Evolutionary conservation across 306 rosid species (phyloP).

Genomic region (Medicago ruthenica): DNA sequence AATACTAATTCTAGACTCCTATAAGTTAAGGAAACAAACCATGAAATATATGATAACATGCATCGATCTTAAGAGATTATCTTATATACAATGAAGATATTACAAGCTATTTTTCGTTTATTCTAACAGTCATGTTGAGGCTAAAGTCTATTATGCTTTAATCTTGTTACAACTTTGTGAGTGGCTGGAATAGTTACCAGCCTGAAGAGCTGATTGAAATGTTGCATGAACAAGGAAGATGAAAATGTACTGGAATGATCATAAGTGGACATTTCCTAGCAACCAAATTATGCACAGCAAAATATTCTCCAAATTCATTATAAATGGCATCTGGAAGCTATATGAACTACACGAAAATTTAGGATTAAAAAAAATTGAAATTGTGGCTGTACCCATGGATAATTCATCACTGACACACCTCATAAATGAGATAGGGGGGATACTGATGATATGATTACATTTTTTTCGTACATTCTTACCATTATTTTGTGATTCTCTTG

Average conservation of each 20-base stretch:
- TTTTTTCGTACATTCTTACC: neutral
- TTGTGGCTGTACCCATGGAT: neutral
- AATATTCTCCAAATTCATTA: neutral
- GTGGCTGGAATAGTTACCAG: neutral
- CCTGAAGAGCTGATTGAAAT: neutral
- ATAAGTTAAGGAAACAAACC: neutral
- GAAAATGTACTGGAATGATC: neutral
- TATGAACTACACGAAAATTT: neutral
- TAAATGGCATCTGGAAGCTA: neutral
- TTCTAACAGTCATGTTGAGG: neutral
- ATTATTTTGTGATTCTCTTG: slow-evolving; percentile 6
- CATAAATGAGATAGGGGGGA: neutral
- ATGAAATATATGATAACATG: neutral
- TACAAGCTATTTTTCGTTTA: neutral
- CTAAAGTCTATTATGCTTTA: neutral
- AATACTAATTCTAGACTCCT: neutral
- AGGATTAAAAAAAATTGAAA: neutral
- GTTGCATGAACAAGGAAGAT: slow-evolving; percentile 2
- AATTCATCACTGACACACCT: neutral
- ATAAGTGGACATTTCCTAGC: neutral
- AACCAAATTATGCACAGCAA: neutral
- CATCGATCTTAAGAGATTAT: neutral
- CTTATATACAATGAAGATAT: neutral
- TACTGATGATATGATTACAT: neutral
- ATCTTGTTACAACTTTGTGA: neutral